Conservation (phyloP, 805 yeast species). For the Schwanniomyces occidentalis region DNA sequence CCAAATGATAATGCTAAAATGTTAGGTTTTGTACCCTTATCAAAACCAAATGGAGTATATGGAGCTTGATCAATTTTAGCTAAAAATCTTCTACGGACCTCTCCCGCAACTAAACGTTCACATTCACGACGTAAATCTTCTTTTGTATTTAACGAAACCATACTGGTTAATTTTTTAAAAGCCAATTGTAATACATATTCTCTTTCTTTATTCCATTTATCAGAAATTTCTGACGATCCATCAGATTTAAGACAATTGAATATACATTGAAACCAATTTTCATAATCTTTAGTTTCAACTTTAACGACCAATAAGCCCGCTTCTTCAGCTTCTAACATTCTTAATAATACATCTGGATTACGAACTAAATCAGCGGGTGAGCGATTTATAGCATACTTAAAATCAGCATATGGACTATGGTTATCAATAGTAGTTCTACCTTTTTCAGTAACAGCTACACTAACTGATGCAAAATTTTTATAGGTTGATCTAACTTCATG, state of each 20-base stretch:
- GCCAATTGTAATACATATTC: slow-evolving; percentile 66
- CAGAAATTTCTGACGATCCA: slow-evolving; percentile 72
- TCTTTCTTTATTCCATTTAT: slow-evolving; percentile 80
- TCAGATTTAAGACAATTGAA: slow-evolving; percentile 65
- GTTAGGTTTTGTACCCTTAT: slow-evolving; percentile 80
- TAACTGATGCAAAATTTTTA: slow-evolving; percentile 63
- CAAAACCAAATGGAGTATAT: slow-evolving; percentile 74
- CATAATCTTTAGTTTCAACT: slow-evolving; percentile 50
- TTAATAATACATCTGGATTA: slow-evolving; percentile 77
- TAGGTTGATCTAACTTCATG: slow-evolving; percentile 64
- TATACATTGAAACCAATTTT: slow-evolving; percentile 42
- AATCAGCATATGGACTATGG: slow-evolving; percentile 79
- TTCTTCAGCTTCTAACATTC: slow-evolving; percentile 90
- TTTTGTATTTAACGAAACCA: slow-evolving; percentile 72
- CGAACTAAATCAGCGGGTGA: slow-evolving; percentile 70
- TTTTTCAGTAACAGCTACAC: slow-evolving; percentile 79
- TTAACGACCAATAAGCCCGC: slow-evolving; percentile 70
- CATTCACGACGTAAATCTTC: slow-evolving; percentile 79
- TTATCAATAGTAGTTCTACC: slow-evolving; percentile 67
- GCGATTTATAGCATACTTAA: slow-evolving; percentile 87
- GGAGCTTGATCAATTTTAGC: slow-evolving; percentile 91
- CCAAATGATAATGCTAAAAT: slow-evolving; percentile 84
- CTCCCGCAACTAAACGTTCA: slow-evolving; percentile 65
- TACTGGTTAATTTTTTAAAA: slow-evolving; percentile 62
- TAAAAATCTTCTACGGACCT: slow-evolving; percentile 68